These are phyloP conservation scores for Trichoderma koningii DNA, from an alignment of 2,329 filamentous ascomycete genomes.

Conservation along the genomic window DNA sequence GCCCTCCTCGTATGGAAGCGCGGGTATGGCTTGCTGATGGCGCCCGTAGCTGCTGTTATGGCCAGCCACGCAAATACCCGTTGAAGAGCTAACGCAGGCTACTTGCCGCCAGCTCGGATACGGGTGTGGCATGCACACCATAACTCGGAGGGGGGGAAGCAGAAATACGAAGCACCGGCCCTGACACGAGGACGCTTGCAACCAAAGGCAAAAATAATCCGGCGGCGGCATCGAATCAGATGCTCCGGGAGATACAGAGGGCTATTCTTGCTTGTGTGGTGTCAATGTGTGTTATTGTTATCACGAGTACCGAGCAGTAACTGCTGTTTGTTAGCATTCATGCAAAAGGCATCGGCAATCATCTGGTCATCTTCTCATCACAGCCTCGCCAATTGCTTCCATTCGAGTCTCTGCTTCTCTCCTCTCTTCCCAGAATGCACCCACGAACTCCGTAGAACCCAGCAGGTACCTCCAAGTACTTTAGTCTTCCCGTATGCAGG, in stretches of 20 bases:
- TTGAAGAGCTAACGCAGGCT: background rate
- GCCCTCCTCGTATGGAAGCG: slow-evolving; percentile 10
- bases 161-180: slow-evolving; percentile 4
- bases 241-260: background rate
- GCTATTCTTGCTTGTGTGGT: no score
- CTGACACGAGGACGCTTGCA: slow-evolving; percentile 18
- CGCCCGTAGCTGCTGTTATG: background rate
- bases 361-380: no score
- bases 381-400: no score
- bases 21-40: background rate
- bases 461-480: background rate
- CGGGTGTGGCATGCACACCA: slow-evolving; percentile 23
- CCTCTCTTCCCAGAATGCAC: no score
- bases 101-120: background rate
- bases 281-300: no score
- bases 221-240: background rate
- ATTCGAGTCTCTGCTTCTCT: no score
- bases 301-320: no score
- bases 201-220: slow-evolving; percentile 10
- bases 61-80: background rate
- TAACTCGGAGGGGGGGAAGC: background rate
- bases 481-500: background rate
- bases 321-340: no score
- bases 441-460: no score
- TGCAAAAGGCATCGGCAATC: no score